A percentile compares a stretch with the other conserved stretches of the same genome.
Conservation (phyloP, 768 basidiomycete species). For the Auriscalpium vulgare region DNA sequence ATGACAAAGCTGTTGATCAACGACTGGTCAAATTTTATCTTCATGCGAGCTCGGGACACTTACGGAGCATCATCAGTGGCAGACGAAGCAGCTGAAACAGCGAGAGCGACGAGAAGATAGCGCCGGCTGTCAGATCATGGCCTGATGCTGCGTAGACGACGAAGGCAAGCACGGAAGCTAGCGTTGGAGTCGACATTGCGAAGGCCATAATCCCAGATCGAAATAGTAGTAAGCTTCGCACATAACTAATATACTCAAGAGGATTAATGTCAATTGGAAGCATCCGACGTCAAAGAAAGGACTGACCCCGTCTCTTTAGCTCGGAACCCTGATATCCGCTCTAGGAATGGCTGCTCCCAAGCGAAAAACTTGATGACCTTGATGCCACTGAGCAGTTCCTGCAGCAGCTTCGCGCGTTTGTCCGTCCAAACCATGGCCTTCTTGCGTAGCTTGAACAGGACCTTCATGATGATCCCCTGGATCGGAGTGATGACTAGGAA, state of each 20-base stretch:
- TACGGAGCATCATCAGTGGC: slow-evolving; percentile 70
- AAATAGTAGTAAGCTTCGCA: slow-evolving; percentile 58
- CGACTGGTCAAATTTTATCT: slow-evolving; percentile 1
- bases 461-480: slow-evolving; percentile 68
- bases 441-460: slow-evolving; percentile 56
- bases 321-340: slow-evolving; percentile 63
- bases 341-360: slow-evolving; percentile 79
- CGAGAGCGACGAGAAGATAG: slow-evolving; percentile 78
- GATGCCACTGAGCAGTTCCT: slow-evolving; percentile 86
- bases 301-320: slow-evolving; percentile 60
- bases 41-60: background rate
- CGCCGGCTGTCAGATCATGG: slow-evolving; percentile 57
- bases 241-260: too few species aligned
- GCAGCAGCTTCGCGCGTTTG: slow-evolving; percentile 79
- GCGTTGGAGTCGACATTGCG: slow-evolving; percentile 61
- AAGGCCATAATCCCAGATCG: slow-evolving; percentile 63
- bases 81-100: slow-evolving; percentile 78
- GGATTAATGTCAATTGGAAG: too few species aligned
- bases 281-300: background rate
- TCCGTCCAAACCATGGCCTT: slow-evolving; percentile 88
- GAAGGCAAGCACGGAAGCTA: slow-evolving; percentile 74
- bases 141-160: slow-evolving; percentile 71
- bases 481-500: slow-evolving; percentile 67
- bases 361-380: slow-evolving; percentile 90
- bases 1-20: slow-evolving; percentile 49